phyloP scores from a whole-genome alignment of 495 filamentous ascomycete genomes.

The Talaromyces liani region DNA sequence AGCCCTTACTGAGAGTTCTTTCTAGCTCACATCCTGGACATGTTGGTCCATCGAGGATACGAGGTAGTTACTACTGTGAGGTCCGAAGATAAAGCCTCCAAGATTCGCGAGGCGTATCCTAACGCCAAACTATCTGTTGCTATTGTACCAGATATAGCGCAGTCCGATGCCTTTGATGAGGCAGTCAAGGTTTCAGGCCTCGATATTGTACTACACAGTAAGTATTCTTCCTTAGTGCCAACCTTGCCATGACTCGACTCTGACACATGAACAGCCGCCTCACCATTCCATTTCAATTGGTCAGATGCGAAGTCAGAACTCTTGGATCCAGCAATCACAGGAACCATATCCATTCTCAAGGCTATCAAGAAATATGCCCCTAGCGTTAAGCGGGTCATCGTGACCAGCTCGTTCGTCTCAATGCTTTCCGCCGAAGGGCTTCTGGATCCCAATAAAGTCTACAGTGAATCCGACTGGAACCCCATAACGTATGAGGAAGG shows the following conservation, averaged over 20 bases:
- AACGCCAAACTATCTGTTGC: constrained; percentile 25
- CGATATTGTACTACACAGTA: too few relatives aligned
- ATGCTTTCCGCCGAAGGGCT: not conserved
- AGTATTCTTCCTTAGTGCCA: too few relatives aligned
- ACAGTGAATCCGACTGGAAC: constrained; percentile 18
- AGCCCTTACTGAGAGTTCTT: too few relatives aligned
- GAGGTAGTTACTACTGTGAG: not conserved
- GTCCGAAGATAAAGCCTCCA: not conserved
- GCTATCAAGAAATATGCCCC: not conserved
- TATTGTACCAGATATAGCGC: constrained; percentile 37
- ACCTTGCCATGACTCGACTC: not conserved
- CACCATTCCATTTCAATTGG: not conserved
- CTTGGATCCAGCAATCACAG: not conserved
- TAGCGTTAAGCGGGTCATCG: not conserved
- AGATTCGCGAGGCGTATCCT: not conserved
- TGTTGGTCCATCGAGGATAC: not conserved
- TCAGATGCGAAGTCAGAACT: constrained; percentile 16
- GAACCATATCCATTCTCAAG: not conserved
- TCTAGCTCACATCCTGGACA: not conserved
- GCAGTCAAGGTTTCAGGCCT: constrained; percentile 33
- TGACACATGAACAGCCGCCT: not conserved
- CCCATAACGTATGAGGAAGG: constrained; percentile 73
- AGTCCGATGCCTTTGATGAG: constrained; percentile 34
- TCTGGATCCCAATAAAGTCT: not conserved
- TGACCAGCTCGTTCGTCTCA: constrained; percentile 4